phyloP scores from a whole-genome alignment of 305 asterid species.

The Fraxinus sp. region DNA sequence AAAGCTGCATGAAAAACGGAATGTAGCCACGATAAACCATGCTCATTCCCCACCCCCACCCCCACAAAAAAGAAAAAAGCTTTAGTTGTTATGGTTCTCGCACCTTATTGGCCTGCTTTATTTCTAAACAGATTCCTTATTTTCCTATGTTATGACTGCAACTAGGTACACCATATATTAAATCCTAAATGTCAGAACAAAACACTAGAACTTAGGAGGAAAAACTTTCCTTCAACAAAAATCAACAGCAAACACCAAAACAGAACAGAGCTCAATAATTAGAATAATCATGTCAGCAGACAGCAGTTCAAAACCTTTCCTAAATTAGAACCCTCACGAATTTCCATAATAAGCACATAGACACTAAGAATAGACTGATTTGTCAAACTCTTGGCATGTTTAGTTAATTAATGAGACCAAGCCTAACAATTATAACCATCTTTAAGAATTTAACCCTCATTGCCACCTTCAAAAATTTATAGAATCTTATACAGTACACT shows the following conservation, averaged over 20 bases:
- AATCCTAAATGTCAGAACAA: background rate
- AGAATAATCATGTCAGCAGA: background rate
- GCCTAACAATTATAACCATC: background rate
- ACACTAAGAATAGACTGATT: background rate
- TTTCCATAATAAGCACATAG: background rate
- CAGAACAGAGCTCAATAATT: background rate
- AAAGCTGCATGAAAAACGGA: background rate
- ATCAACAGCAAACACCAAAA: background rate
- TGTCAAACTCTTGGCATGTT: background rate
- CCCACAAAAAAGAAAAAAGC: background rate
- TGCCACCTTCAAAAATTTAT: background rate
- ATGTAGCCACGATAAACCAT: background rate
- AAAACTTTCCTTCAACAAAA: background rate
- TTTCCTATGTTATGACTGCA: background rate
- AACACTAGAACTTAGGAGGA: background rate
- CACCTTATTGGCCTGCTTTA: background rate
- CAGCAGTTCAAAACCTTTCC: background rate
- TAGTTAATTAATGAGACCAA: background rate
- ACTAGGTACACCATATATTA: background rate
- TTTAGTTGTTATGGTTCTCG: background rate
- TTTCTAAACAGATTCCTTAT: background rate
- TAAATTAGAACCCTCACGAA: background rate
- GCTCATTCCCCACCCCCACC: background rate
- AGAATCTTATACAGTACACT: background rate
- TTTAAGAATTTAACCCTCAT: slow-evolving; percentile 5